Percentiles rank a stretch among this genome's conserved stretches.
Conservation (phyloP, 2,329 filamentous ascomycete genomes). For the Talaromyces sp. region DNA sequence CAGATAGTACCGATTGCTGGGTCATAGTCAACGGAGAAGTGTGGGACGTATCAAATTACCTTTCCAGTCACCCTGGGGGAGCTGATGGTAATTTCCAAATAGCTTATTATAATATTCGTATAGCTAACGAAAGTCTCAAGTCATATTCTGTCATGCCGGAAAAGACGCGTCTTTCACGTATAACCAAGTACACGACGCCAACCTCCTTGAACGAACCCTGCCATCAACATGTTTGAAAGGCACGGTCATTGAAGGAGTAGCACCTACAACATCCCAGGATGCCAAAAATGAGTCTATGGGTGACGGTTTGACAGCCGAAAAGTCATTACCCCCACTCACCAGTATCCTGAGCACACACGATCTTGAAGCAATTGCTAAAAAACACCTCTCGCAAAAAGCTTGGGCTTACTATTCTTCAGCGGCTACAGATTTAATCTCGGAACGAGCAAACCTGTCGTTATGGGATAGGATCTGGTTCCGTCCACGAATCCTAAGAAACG, state of each 20-base stretch:
- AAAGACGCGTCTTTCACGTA: conserved; percentile 34
- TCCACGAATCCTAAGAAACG: conserved; percentile 42
- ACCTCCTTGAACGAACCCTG: conserved; percentile 28
- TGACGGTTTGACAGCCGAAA: not conserved
- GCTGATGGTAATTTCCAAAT: not conserved
- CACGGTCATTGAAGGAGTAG: conserved; percentile 20
- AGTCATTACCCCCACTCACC: not conserved
- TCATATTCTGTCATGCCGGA: conserved; percentile 33
- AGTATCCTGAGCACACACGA: conserved; percentile 24
- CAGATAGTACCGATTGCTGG: conserved; percentile 41
- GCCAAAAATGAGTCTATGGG: not conserved
- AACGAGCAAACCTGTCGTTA: conserved; percentile 41
- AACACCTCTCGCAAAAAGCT: conserved; percentile 27
- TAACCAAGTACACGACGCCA: conserved; percentile 30
- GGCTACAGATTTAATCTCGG: conserved; percentile 48
- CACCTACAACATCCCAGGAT: conserved; percentile 21
- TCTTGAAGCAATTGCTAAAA: conserved; percentile 34
- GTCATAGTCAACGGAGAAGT: conserved; percentile 50
- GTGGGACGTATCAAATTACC: conserved; percentile 47
- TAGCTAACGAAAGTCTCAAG: conserved; percentile 14
- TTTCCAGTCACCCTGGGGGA: conserved; percentile 28
- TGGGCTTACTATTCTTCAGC: conserved; percentile 47
- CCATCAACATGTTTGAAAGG: conserved; percentile 25
- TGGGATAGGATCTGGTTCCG: conserved; percentile 44
- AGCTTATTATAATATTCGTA: not conserved